Evolutionary conservation across 192 early-diverging fungal genomes (phyloP), one percentile per base, ranked within the genome.

Genomic region (Coemansia sp.): DNA sequence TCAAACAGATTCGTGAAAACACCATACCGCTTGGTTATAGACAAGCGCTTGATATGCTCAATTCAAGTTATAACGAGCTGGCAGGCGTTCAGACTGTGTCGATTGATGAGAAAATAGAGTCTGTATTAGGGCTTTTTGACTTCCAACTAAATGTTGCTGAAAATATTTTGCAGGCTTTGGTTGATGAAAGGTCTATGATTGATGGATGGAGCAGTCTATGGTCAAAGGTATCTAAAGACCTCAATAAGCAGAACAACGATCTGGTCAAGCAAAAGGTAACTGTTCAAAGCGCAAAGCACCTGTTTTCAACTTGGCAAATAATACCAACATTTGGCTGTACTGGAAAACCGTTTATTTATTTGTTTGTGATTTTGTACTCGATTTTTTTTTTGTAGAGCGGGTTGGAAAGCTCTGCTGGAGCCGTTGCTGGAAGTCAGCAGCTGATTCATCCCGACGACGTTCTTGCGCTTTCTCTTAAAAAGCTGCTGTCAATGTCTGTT

Each of bases 401-500:
- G 11, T 51, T 79, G 38, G 64, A 60, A 4, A 38, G 51, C 30
- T 28, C 55, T 16, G 50, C 65, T 2, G 29, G 48, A 3, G 38
- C 34, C 16, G 38, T 7, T 22, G 60, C 30, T 17, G 45, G 45
- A n/a, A 55, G 49, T 25, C 20, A 52, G 28, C 65, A 67, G 48
- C 63, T 68, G 18, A 80, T 80, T 20, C 58, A 67, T 6, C 66
- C 72, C 0, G 77, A 74, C 48, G 77, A 80, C 63, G 12, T 51
- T n/a, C 45, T 80, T 30, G 77, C 77, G 4, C 64, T 80, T 36
- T 66, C 72, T 16, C 51, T 80, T 38, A 74, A 74, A 69, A 65
- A 52, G 17, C 56, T 80, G 68, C 32, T 80, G 10, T 57, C 49
- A 3, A 38, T 73, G 48, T 70, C 68, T 22, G 49, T 48, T 34